Conservation (phyloP, 345 rosid species). For the Eucalyptus cladocalyx region DNA sequence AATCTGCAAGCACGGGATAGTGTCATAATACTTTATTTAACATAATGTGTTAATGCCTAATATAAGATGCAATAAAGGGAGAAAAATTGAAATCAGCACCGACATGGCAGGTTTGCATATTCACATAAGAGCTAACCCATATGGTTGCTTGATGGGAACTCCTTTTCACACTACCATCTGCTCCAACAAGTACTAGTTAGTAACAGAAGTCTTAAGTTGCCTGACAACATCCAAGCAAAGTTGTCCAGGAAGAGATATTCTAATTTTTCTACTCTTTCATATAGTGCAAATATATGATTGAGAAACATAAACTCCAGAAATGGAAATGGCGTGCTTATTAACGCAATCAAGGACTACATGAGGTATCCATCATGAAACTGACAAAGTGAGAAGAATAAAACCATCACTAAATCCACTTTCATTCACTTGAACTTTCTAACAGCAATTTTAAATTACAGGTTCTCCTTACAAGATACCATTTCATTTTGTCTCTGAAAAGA, state of each 20-base stretch:
- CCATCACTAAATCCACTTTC: neutral
- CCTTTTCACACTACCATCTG: neutral
- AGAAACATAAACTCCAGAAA: neutral
- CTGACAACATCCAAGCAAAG: neutral
- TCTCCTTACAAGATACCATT: neutral
- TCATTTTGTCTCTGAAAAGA: neutral
- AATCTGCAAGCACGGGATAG: slow-evolving; percentile 36
- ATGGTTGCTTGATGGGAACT: neutral
- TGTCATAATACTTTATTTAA: neutral
- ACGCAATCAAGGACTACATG: neutral
- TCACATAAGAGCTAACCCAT: neutral
- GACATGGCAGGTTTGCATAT: neutral
- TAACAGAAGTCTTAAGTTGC: neutral
- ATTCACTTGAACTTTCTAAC: neutral
- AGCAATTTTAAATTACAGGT: neutral
- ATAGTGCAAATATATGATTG: neutral
- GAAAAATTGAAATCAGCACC: neutral
- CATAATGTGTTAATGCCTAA: neutral
- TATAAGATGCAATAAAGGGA: neutral
- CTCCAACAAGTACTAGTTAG: neutral
- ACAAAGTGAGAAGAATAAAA: neutral
- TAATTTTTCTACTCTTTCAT: neutral
- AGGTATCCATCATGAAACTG: neutral
- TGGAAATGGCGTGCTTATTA: neutral
- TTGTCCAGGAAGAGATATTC: neutral